Base-by-base conservation (phyloP, 1,284 basidiomycete species). In the Moniliophthora roreri region DNA sequence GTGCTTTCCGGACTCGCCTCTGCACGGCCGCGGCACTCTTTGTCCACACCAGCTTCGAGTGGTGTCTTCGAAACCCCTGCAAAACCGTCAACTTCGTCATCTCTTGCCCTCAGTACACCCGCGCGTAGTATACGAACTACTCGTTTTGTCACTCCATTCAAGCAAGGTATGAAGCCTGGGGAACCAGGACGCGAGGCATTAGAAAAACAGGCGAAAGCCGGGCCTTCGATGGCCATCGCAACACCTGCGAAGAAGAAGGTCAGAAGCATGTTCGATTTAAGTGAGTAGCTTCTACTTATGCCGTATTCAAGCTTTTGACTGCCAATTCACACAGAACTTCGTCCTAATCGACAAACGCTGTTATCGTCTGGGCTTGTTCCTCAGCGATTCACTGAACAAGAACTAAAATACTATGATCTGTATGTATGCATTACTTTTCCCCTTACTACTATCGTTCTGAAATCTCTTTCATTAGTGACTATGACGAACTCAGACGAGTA, bases 71-170 rank as follows among this genome's bases (percentile, higher is more conserved):
- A 57, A 24, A 60, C 58, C 1, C 61, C 61, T n/a, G 49, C 59
- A 37, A 57, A 54, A 15, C 10, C 55, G 3, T 62, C 58, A 45
- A 47, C 47, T 13, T 20, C 58, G 53, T 35, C 61, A 51, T 40
- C 54, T 50, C 51, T 58, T n/a, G 44, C 54, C 21, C 54, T 61
- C 32, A 37, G 69, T 46, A 47, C 62, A 10, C 55, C 65, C 52
- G 53, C 68, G 18, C 23, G 20, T 24, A 24, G 20, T 40, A 15
- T 10, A 40, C n/a, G 39, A 60, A 68, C 54, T 50, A 73, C 65
- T 20, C 75, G 69, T 48, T 91, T 91, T 59, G 66, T 77, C 1
- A 89, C 87, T 0, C 89, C 89, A 0, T 91, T 91, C 68, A 91
- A 89, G 65, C 55, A 68, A 5, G 80, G 78, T 2, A 73, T 81